These are phyloP conservation scores for Ganoderma sinense DNA, from an alignment of 1,284 basidiomycete genomes.

Conservation along the genomic window DNA sequence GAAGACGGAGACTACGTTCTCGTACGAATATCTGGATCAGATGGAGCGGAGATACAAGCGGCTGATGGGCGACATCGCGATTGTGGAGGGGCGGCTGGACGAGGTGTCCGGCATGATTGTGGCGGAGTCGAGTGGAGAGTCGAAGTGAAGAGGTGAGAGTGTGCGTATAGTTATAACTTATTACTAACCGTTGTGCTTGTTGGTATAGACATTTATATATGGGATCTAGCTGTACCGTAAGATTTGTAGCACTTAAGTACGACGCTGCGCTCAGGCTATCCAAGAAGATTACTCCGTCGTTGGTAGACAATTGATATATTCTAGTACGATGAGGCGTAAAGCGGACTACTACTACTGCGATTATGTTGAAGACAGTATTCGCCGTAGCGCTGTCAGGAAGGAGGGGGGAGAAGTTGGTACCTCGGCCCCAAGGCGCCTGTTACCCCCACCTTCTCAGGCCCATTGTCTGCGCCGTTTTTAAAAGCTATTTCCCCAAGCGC, in stretches of 20 bases:
- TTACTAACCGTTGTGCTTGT: background rate
- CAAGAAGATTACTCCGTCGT: background rate
- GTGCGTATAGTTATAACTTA: background rate
- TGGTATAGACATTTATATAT: background rate
- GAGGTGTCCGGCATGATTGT: conserved; percentile 30
- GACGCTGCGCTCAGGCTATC: background rate
- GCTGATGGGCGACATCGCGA: conserved; percentile 40
- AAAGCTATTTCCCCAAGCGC: no score
- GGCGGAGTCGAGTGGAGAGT: background rate
- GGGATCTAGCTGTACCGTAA: conserved; percentile 5
- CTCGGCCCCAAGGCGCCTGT: no score
- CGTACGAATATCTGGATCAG: conserved; percentile 33
- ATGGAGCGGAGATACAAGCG: conserved; percentile 34
- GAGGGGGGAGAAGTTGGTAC: no score
- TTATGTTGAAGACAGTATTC: no score
- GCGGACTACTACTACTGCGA: no score
- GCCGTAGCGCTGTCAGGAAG: no score
- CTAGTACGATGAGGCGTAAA: background rate
- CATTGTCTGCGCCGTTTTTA: no score
- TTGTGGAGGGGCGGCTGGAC: conserved; percentile 37
- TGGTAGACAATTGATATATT: background rate
- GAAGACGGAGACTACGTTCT: conserved; percentile 18
- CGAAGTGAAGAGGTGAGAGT: background rate
- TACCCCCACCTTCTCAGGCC: no score
- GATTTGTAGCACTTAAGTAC: conserved; percentile 7